These are phyloP conservation scores for Boletus tylopilopsis DNA, from an alignment of 768 basidiomycete genomes.

Conservation along the genomic window DNA sequence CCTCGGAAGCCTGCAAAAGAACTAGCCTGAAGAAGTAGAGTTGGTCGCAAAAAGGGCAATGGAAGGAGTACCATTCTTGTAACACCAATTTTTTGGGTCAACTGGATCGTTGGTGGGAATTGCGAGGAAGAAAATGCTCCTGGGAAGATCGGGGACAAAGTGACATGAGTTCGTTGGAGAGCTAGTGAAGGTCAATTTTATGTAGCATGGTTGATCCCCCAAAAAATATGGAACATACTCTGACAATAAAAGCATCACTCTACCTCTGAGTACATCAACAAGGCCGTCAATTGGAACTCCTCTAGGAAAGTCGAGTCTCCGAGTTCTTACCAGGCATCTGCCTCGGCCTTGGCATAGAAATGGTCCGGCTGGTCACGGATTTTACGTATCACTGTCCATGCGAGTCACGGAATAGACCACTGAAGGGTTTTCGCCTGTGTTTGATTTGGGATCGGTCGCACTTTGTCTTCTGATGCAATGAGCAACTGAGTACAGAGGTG, in stretches of 20 bases:
- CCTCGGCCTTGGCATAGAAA: slow-evolving; percentile 62
- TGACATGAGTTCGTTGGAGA: slow-evolving; percentile 86
- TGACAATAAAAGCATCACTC: slow-evolving; percentile 60
- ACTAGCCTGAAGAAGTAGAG: slow-evolving; percentile 27
- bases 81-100: too few relatives aligned
- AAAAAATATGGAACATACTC: slow-evolving; percentile 45
- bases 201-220: background rate
- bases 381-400: slow-evolving; percentile 67
- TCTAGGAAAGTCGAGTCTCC: slow-evolving; percentile 43
- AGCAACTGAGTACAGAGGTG: slow-evolving; percentile 39
- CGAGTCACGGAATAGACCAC: slow-evolving; percentile 47
- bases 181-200: slow-evolving; percentile 32
- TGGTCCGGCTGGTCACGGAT: slow-evolving; percentile 66
- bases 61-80: slow-evolving; percentile 62
- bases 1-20: slow-evolving; percentile 41
- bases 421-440: slow-evolving; percentile 32
- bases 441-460: background rate
- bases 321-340: slow-evolving; percentile 37
- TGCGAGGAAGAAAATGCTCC: slow-evolving; percentile 42
- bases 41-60: slow-evolving; percentile 74
- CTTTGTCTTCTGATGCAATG: background rate
- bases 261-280: slow-evolving; percentile 75
- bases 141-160: slow-evolving; percentile 74
- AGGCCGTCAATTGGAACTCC: slow-evolving; percentile 70
- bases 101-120: too few relatives aligned